Conservation (phyloP, 805 yeast species). For the Metschnikowia gelsemii region DNA sequence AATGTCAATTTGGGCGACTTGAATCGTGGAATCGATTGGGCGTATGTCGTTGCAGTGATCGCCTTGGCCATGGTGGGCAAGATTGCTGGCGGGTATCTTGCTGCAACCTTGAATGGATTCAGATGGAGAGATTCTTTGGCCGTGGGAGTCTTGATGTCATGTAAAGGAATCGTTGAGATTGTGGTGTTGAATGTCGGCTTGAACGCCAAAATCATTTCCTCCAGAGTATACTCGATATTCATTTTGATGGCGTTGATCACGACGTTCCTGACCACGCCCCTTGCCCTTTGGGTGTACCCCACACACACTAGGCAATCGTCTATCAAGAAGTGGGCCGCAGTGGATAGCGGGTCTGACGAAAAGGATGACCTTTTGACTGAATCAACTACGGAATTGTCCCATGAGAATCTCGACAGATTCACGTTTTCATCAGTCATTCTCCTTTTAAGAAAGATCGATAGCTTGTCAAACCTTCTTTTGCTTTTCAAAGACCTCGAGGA, state of each 20-base stretch:
- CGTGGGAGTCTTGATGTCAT: constrained; percentile 81
- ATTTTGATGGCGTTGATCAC: constrained; percentile 78
- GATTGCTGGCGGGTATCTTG: constrained; percentile 62
- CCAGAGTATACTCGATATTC: constrained; percentile 73
- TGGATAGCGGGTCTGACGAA: constrained; percentile 9
- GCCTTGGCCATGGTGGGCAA: constrained; percentile 68
- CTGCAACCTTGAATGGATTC: constrained; percentile 61
- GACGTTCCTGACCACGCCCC: constrained; percentile 78
- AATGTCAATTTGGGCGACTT: constrained; percentile 65
- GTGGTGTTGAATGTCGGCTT: constrained; percentile 75
- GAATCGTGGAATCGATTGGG: constrained; percentile 73
- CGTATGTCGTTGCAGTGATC: constrained; percentile 65
- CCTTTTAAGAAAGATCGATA: constrained; percentile 32
- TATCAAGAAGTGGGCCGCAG: constrained; percentile 31
- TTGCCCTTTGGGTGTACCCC: constrained; percentile 64
- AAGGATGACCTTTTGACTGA: constrained; percentile 8
- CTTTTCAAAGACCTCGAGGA: constrained; percentile 28
- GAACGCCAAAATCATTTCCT: constrained; percentile 64
- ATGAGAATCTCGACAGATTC: constrained; percentile 22
- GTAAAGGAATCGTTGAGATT: constrained; percentile 85
- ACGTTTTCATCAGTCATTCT: constrained; percentile 27
- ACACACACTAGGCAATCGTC: constrained; percentile 54
- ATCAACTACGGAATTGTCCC: constrained; percentile 15
- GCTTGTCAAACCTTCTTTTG: constrained; percentile 35
- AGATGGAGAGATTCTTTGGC: constrained; percentile 72